Conservation (phyloP, 495 filamentous ascomycete species). For the Podospora bellae-mahoneyi region DNA sequence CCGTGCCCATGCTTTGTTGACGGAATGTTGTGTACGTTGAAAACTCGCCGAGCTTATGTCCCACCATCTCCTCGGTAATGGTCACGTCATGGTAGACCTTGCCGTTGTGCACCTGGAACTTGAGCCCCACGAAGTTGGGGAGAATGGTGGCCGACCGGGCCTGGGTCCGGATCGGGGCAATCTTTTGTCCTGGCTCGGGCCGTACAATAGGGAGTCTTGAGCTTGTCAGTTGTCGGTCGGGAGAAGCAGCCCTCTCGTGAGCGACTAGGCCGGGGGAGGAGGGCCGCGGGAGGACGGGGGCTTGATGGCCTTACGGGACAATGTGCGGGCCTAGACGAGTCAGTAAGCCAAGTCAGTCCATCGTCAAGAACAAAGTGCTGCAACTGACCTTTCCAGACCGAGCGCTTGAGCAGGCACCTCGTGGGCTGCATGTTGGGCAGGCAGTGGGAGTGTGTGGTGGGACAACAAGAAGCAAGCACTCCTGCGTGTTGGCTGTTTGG, state of each 20-base stretch:
- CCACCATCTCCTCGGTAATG: slow-evolving; percentile 97
- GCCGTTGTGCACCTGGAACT: slow-evolving; percentile 93
- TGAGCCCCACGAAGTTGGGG: slow-evolving; percentile 90
- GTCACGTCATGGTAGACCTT: slow-evolving; percentile 85
- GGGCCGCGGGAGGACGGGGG: background rate
- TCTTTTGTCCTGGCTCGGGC: slow-evolving; percentile 58
- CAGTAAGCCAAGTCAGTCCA: background rate
- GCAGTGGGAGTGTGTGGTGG: background rate
- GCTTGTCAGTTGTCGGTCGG: slow-evolving; percentile 9
- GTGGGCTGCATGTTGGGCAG: slow-evolving; percentile 52
- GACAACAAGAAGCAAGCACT: background rate
- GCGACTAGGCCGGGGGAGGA: background rate
- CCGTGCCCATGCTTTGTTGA: background rate
- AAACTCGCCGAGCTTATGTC: slow-evolving; percentile 95
- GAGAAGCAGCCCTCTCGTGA: background rate
- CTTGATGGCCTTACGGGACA: slow-evolving; percentile 56
- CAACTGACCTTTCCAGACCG: slow-evolving; percentile 56
- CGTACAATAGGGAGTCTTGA: slow-evolving; percentile 60
- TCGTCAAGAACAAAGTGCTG: background rate
- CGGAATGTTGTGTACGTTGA: slow-evolving; percentile 59
- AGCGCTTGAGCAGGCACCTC: slow-evolving; percentile 50
- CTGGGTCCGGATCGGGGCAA: slow-evolving; percentile 78
- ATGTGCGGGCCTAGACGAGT: slow-evolving; percentile 60
- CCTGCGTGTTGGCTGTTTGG: background rate
- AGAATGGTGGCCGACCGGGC: slow-evolving; percentile 90